phyloP scores from a whole-genome alignment of 441 rosid species.

The Bruguiera hainesii region DNA sequence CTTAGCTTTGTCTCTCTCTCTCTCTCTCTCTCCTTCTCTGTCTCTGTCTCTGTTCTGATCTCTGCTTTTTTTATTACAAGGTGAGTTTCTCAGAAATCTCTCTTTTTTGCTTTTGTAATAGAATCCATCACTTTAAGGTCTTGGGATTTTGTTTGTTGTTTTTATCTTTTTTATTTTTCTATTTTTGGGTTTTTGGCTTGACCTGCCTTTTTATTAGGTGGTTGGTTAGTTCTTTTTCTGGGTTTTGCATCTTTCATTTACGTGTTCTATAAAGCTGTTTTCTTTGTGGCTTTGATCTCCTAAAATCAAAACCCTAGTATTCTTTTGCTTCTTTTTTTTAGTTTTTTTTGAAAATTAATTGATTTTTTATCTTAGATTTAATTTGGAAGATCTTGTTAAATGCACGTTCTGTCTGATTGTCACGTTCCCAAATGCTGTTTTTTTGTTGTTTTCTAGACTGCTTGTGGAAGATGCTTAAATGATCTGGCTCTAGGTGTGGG shows the following conservation, averaged over 20 bases:
- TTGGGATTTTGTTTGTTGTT: conserved; percentile 11
- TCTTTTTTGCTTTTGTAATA: conserved; percentile 28
- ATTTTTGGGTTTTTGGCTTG: neutral
- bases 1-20: conserved; percentile 30
- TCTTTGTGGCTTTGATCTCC: conserved; percentile 35
- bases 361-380: neutral
- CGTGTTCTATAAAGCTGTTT: conserved; percentile 40
- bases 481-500: conserved; percentile 39
- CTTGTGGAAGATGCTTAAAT: conserved; percentile 24
- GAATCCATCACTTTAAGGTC: conserved; percentile 37
- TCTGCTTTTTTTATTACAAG: conserved; percentile 30
- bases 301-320: conserved; percentile 36
- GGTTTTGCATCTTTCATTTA: conserved; percentile 31
- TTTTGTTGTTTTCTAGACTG: conserved; percentile 19
- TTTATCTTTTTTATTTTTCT: conserved; percentile 12
- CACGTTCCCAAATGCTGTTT: conserved; percentile 17
- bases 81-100: conserved; percentile 43
- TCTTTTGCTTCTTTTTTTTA: conserved; percentile 6
- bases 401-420: conserved; percentile 20
- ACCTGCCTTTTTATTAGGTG: conserved; percentile 6
- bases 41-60: conserved; percentile 27
- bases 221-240: conserved; percentile 7
- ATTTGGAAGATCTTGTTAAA: conserved; percentile 1
- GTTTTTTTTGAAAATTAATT: neutral
- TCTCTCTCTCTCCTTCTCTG: conserved; percentile 10